Percentiles rank a stretch among this genome's conserved stretches.
These are phyloP conservation scores for Cymbidium sinense DNA, from an alignment of 106 monocot genomes.

Conservation along the genomic window DNA sequence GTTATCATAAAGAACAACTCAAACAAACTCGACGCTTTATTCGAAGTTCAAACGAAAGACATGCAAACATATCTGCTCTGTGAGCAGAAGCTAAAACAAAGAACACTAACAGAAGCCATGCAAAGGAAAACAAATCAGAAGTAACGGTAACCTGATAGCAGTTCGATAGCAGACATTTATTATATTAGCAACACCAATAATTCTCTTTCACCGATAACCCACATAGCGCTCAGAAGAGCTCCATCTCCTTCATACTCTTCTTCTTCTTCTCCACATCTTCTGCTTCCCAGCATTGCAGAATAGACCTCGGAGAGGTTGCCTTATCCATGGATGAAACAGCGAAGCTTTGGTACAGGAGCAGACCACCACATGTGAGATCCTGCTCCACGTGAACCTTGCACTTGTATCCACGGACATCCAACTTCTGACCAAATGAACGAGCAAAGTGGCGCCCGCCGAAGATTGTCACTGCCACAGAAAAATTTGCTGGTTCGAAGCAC, in stretches of 20 bases:
- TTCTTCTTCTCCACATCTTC: neutral
- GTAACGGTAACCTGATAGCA: too few relatives aligned
- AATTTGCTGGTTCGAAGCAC: constrained; percentile 28
- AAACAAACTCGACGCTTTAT: too few relatives aligned
- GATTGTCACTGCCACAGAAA: constrained; percentile 38
- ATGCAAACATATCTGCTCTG: too few relatives aligned
- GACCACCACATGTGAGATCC: constrained; percentile 27
- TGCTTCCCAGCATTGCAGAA: constrained; percentile 9
- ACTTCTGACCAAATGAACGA: constrained; percentile 12
- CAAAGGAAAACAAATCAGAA: too few relatives aligned
- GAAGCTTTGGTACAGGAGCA: constrained; percentile 38
- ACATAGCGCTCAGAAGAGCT: neutral
- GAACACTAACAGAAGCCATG: too few relatives aligned
- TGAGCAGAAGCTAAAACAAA: too few relatives aligned
- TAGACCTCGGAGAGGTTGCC: constrained; percentile 12
- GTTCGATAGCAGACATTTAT: too few relatives aligned
- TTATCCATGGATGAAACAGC: neutral
- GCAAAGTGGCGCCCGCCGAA: constrained; percentile 22
- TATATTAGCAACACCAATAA: too few relatives aligned
- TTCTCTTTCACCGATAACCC: constrained; percentile 1
- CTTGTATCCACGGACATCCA: constrained; percentile 18
- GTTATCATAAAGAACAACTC: too few relatives aligned
- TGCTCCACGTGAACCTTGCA: constrained; percentile 13
- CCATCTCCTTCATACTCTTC: constrained; percentile 1
- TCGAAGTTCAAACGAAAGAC: too few relatives aligned